These are phyloP conservation scores for Nothopassalora personata DNA, from an alignment of 2,329 filamentous ascomycete species.

Conservation along the genomic window DNA sequence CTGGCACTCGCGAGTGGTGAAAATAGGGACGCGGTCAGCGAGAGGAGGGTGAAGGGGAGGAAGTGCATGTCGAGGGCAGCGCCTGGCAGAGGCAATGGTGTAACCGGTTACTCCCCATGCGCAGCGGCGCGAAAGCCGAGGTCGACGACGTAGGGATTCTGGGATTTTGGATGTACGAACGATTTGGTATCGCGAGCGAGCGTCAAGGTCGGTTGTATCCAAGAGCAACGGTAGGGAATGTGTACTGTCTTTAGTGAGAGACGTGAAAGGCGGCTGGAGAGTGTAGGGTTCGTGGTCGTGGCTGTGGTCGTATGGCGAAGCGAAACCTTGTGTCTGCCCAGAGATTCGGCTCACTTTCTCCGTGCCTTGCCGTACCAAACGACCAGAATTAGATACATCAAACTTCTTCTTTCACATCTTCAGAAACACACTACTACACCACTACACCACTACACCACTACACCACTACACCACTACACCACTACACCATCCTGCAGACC, in stretches of 20 bases:
- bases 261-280: too few species aligned
- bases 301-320: too few species aligned
- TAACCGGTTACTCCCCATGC: neutral
- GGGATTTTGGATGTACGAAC: neutral
- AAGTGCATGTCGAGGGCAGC: slow-evolving; percentile 15
- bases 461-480: too few species aligned
- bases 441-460: too few species aligned
- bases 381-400: too few species aligned
- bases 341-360: neutral
- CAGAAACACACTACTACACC: too few species aligned
- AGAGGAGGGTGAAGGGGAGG: slow-evolving; percentile 12
- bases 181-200: neutral
- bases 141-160: neutral
- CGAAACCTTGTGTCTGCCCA: neutral
- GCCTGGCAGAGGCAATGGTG: neutral
- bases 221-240: neutral
- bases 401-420: too few species aligned
- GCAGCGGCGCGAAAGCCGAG: neutral
- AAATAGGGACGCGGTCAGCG: slow-evolving; percentile 19
- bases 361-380: neutral
- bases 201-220: neutral
- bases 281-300: neutral
- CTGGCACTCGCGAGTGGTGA: slow-evolving; percentile 24
- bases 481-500: too few species aligned
- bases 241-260: neutral